These are phyloP conservation scores for Anthracocystis walkeri DNA, from an alignment of 1,284 basidiomycete species.

Conservation along the genomic window DNA sequence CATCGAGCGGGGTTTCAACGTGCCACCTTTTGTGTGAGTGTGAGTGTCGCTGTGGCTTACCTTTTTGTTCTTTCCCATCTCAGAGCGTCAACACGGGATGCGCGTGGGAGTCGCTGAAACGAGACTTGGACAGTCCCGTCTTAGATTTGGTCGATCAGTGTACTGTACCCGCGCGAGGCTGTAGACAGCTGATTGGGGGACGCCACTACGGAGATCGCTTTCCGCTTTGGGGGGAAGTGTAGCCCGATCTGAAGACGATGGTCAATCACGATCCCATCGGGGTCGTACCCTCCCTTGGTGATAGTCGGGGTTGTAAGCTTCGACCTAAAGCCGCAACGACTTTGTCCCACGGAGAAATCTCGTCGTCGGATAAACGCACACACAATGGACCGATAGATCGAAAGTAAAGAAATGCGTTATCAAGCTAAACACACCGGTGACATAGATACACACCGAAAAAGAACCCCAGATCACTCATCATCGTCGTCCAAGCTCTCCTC, in stretches of 20 bases:
- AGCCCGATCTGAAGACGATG: too few species aligned
- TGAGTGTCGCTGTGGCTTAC: background rate
- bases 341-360: too few species aligned
- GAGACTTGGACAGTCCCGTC: too few species aligned
- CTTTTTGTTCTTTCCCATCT: background rate
- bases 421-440: background rate
- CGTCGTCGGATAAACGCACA: background rate
- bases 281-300: background rate
- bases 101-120: too few species aligned
- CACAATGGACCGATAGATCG: background rate
- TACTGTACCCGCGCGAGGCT: too few species aligned
- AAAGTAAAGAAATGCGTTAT: background rate
- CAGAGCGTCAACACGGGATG: too few species aligned
- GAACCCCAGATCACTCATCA: background rate
- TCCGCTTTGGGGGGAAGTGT: too few species aligned
- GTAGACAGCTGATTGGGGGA: too few species aligned
- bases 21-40: background rate
- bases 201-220: too few species aligned
- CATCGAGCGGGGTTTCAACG: constrained; percentile 1
- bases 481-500: constrained; percentile 3
- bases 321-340: too few species aligned
- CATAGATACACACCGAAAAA: background rate
- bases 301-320: background rate
- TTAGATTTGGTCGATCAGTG: too few species aligned
- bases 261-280: too few species aligned